Base-by-base conservation (phyloP, 768 basidiomycete species). In the Mycena indigotica region DNA sequence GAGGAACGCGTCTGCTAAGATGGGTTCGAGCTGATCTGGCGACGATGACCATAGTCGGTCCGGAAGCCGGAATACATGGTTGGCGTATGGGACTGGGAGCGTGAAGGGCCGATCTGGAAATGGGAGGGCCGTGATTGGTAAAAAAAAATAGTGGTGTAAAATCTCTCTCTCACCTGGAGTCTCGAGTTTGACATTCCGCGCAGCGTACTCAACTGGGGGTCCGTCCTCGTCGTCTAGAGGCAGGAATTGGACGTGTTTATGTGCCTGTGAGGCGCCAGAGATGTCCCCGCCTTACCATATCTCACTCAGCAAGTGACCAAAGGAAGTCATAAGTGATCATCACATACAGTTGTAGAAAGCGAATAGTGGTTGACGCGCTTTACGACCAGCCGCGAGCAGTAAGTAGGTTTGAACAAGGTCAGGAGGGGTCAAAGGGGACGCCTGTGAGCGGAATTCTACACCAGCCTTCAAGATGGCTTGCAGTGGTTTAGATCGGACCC, bases 191-290 rank as follows among this genome's bases (percentile, higher is more conserved):
- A 81, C 75, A 19, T 74, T 72, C 63, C 77, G 78, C 4, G 91
- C 87, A 52, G 93, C 77, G 54, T 71, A 75, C 71, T 95, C 94
- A 24, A 95, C 79, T 0, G 95, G 95, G 15, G 91, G 89, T 1
- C 85, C 88, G 30, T 81, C 80, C 28, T 78, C 70, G 38, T 74
- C 75, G 10, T 81, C 80, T 17, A 84, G 67, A 29, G 91, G 87
- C 29, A 95, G 72, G 61, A 95, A 87, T 70, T 96, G 94, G n/a
- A 95, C 63, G 68, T 97, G 95, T 66, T 95, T 93, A 73, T 95
- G 93, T 2, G 82, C 77, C 73, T 97, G 95, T 68, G 92, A 94
- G 12, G 95, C 93, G 25, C 94, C 94, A 56, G 90, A 92, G 53
- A 79, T 76, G 26, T 84, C 78, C 5, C 91, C 91, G 63, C 90